Base-by-base conservation (phyloP, 2,329 filamentous ascomycete species). In the Lachnellula subtilissima region DNA sequence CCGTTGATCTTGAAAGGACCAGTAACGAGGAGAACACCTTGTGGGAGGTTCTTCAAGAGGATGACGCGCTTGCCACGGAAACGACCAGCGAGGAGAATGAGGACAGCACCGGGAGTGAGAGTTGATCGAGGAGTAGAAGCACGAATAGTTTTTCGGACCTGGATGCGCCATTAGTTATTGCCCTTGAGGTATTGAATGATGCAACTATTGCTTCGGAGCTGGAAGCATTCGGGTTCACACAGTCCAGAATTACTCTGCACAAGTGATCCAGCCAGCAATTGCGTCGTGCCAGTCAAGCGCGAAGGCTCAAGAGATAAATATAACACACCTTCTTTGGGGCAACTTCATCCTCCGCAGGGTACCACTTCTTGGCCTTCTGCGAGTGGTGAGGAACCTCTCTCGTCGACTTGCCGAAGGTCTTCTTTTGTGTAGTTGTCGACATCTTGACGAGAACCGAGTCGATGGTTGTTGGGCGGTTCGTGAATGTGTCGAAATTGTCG, bases 1-100 rank as follows among this genome's bases (percentile, higher is more conserved):
- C 94, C 94, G 83, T 99, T 99, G 82, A 99, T 88, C 88, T 97
- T 99, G 89, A 97, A 99, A 76, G 94, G 94, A 72, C 94, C 94
- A 75, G 94, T 99, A 73, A 99, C 91, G 76, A 99, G 91, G 77
- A 99, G 91, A 68, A 97, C 91, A 81, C 94, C 94, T 83, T 97
- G 91, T 75, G 90, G 84, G 74, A 99, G 92, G 79, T 88, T 85
- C 87, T 97, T 97, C 77, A 99, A 89, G 80, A 97, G 91, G 74
- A 99, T 84, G 73, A 99, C 94, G 76, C 94, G 94, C 91, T 99
- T 99, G 85, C 94, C 94, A 73, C 94, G 93, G 91, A 97, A 99
- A 75, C 94, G 94, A 74, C 94, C 94, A 77, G 94, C 94, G 76
- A 99, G 91, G 76, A 99, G 91, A 80, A 99, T 99, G 75, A 99